Conservation (phyloP, 1,139 yeast species). For the Saccharomyces hybrid region DNA sequence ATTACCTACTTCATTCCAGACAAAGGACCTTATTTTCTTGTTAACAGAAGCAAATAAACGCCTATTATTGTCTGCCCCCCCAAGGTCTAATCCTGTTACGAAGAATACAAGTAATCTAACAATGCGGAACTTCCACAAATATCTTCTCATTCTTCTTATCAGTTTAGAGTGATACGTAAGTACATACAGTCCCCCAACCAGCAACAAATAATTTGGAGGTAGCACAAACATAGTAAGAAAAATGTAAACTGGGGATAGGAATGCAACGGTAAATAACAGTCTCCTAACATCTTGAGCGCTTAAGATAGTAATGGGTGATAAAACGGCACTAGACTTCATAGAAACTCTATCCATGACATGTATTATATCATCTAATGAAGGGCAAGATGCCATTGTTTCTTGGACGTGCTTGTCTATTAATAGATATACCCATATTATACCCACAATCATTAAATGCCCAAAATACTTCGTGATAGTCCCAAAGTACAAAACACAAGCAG, state of each 20-base stretch:
- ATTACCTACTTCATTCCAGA: slow-evolving; percentile 3
- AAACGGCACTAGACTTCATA: slow-evolving; percentile 63
- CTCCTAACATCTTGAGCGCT: slow-evolving; percentile 75
- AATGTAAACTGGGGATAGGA: slow-evolving; percentile 77
- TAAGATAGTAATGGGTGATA: slow-evolving; percentile 69
- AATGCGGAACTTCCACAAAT: slow-evolving; percentile 74
- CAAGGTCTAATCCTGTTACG: slow-evolving; percentile 80
- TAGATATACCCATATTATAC: slow-evolving; percentile 59
- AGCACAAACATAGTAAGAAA: slow-evolving; percentile 60
- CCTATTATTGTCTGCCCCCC: slow-evolving; percentile 37
- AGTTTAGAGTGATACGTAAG: slow-evolving; percentile 81
- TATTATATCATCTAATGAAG: slow-evolving; percentile 83
- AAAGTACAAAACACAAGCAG: slow-evolving; percentile 63
- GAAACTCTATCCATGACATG: slow-evolving; percentile 71
- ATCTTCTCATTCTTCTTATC: slow-evolving; percentile 66
- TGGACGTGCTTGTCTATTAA: slow-evolving; percentile 45
- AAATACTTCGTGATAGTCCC: slow-evolving; percentile 65
- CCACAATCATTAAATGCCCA: slow-evolving; percentile 73
- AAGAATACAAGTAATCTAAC: slow-evolving; percentile 69
- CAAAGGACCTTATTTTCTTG: slow-evolving; percentile 21
- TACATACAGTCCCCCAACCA: slow-evolving; percentile 52
- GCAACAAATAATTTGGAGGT: slow-evolving; percentile 60
- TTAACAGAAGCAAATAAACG: slow-evolving; percentile 28
- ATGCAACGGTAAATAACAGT: slow-evolving; percentile 72
- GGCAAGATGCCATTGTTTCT: slow-evolving; percentile 53